A percentile compares a stretch with the other conserved stretches of the same genome.
These are phyloP conservation scores for Hanseniaspora sp. DNA, from an alignment of 1,139 yeast genomes.

Conservation along the genomic window DNA sequence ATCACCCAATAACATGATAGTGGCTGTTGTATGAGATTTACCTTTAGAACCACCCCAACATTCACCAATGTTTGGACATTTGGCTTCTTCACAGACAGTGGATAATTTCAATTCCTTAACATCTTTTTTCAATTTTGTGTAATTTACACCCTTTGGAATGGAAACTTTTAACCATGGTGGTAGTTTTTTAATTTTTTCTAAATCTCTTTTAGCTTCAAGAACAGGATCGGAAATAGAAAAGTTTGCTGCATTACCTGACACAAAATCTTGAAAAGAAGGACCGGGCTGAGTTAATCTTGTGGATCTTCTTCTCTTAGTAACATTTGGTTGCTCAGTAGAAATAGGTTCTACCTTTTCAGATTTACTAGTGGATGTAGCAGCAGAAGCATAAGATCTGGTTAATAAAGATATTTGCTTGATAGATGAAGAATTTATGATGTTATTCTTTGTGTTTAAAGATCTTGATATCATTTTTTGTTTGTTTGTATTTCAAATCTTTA, in stretches of 20 bases:
- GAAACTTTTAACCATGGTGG: slow-evolving; percentile 94
- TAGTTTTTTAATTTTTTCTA: slow-evolving; percentile 35
- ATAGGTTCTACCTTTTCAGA: not conserved
- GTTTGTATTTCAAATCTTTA: no score
- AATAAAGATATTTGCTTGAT: not conserved
- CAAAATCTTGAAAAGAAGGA: slow-evolving; percentile 87
- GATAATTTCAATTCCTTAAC: slow-evolving; percentile 78
- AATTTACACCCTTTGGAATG: slow-evolving; percentile 83
- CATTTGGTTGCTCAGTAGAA: not conserved
- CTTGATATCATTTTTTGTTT: not conserved
- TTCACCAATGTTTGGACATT: slow-evolving; percentile 97
- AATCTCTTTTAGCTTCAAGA: slow-evolving; percentile 48
- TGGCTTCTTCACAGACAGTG: slow-evolving; percentile 96
- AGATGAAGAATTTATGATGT: not conserved
- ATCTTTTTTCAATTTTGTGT: slow-evolving; percentile 69
- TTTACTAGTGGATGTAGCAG: not conserved
- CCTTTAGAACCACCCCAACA: slow-evolving; percentile 87
- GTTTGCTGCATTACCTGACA: slow-evolving; percentile 66
- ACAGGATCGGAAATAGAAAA: slow-evolving; percentile 50
- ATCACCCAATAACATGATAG: slow-evolving; percentile 96
- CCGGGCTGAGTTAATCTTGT: slow-evolving; percentile 71
- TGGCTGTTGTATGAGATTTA: slow-evolving; percentile 94
- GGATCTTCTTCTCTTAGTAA: slow-evolving; percentile 36
- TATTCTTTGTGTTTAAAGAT: not conserved
- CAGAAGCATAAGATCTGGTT: not conserved